A percentile compares a stretch with the other conserved stretches of the same genome.
Conservation (phyloP, 768 basidiomycete species). For the Mycena albidolilacea region DNA sequence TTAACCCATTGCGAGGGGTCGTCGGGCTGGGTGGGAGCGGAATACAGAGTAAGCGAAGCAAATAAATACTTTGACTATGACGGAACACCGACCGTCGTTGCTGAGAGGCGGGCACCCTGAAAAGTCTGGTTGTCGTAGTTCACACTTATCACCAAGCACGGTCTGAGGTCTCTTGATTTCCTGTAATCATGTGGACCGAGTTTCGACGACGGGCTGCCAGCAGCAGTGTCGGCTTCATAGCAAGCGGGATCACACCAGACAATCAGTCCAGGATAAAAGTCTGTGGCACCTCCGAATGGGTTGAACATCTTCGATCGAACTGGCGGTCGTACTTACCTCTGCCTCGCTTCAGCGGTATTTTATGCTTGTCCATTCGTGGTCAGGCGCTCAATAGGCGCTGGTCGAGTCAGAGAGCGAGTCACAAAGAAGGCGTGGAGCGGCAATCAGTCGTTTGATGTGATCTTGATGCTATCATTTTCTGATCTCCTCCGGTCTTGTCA, state of each 20-base stretch:
- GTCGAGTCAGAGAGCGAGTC: too few relatives aligned
- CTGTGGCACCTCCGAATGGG: conserved; percentile 24
- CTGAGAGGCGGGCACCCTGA: conserved; percentile 33
- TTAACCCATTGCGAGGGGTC: conserved; percentile 30
- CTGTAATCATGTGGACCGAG: conserved; percentile 19
- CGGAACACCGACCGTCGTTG: conserved; percentile 20
- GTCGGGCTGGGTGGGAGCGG: conserved; percentile 9
- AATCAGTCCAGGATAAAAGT: conserved; percentile 47
- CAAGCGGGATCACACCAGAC: conserved; percentile 37
- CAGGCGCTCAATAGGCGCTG: too few relatives aligned
- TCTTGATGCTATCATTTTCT: too few relatives aligned
- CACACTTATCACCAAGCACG: conserved; percentile 35
- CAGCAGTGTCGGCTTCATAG: conserved; percentile 14
- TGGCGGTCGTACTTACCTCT: too few relatives aligned
- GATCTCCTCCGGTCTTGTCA: too few relatives aligned
- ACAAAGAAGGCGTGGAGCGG: too few relatives aligned
- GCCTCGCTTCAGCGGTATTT: too few relatives aligned
- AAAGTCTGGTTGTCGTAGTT: conserved; percentile 18
- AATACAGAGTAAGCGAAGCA: background rate
- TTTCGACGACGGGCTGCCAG: background rate
- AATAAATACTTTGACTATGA: background rate
- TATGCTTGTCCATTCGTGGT: too few relatives aligned
- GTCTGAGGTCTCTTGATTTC: conserved; percentile 33
- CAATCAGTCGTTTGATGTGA: too few relatives aligned
- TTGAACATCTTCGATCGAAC: conserved; percentile 20